Percentiles rank a stretch among this genome's conserved stretches.
phyloP scores from a whole-genome alignment of 2,329 filamentous ascomycete genomes.

The Paraphaeosphaeria minitans region DNA sequence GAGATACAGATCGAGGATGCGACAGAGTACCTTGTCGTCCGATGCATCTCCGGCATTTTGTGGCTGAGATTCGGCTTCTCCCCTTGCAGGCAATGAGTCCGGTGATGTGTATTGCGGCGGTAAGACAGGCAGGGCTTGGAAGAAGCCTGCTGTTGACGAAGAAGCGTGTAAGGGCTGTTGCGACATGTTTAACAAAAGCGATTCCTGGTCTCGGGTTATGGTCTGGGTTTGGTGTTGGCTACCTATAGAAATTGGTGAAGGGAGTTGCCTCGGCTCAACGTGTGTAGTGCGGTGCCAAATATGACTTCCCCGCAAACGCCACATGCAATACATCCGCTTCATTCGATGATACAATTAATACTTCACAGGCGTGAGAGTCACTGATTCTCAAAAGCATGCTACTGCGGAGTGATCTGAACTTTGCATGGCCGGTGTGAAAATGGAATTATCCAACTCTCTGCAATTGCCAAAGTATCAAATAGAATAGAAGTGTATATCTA shows the following conservation, averaged over 20 bases:
- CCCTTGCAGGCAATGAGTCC: not conserved
- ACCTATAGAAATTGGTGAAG: not conserved
- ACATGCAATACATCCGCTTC: not conserved
- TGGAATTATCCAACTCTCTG: not conserved
- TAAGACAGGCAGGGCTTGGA: slow-evolving; percentile 32
- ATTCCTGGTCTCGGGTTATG: not conserved
- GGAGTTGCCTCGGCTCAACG: not conserved
- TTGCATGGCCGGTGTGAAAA: not conserved
- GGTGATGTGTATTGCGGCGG: slow-evolving; percentile 32
- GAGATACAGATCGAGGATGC: slow-evolving; percentile 33
- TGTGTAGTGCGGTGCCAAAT: not conserved
- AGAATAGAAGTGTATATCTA: slow-evolving; percentile 1
- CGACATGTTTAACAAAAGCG: not conserved
- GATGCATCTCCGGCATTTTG: slow-evolving; percentile 3
- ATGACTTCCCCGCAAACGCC: not conserved
- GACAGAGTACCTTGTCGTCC: slow-evolving; percentile 30
- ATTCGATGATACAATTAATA: not conserved
- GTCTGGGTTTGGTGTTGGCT: not conserved
- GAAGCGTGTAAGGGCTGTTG: slow-evolving; percentile 5
- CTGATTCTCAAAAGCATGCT: too few relatives aligned
- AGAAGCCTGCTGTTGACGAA: slow-evolving; percentile 39
- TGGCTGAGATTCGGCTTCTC: not conserved
- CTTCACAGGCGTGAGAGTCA: too few relatives aligned
- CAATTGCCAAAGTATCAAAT: not conserved
- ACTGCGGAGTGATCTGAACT: not conserved